Conservation (phyloP, 2,329 filamentous ascomycete genomes). For the Colletotrichum navitas region DNA sequence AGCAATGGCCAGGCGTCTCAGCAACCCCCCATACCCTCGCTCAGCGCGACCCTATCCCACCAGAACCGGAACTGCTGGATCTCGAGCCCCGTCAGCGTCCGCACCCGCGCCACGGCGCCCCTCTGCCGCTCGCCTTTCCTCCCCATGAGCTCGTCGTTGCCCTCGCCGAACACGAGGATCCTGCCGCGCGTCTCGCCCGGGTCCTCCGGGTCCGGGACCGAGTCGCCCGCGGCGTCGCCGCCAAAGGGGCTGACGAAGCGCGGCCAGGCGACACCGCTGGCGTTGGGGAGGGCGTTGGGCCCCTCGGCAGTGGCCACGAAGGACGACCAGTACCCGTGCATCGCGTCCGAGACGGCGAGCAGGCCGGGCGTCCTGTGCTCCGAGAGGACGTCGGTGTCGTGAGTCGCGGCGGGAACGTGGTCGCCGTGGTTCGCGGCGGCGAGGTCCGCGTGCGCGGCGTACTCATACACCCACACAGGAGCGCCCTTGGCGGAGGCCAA, state of each 20-base stretch:
- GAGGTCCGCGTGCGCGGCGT: conserved; percentile 60
- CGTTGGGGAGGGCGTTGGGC: conserved; percentile 26
- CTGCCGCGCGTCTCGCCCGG: conserved; percentile 46
- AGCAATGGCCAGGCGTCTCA: background rate
- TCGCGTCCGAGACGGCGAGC: conserved; percentile 50
- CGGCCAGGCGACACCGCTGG: conserved; percentile 54
- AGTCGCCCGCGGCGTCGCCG: conserved; percentile 28
- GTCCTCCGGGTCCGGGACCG: conserved; percentile 26
- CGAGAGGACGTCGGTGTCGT: conserved; percentile 54
- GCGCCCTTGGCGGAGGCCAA: conserved; percentile 51
- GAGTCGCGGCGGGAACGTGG: conserved; percentile 58
- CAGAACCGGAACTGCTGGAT: conserved; percentile 69
- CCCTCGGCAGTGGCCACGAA: conserved; percentile 48
- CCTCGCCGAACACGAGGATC: conserved; percentile 69
- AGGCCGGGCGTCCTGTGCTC: conserved; percentile 58
- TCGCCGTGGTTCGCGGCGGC: conserved; percentile 62
- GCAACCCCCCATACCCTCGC: conserved; percentile 56
- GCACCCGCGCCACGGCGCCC: conserved; percentile 60
- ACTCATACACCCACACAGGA: conserved; percentile 70
- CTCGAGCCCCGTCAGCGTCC: conserved; percentile 58
- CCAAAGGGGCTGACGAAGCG: conserved; percentile 57
- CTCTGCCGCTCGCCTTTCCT: conserved; percentile 48
- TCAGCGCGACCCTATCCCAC: conserved; percentile 67
- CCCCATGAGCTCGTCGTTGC: conserved; percentile 66
- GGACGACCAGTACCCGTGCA: conserved; percentile 57